Evolutionary conservation across 768 basidiomycete genomes (phyloP).

Genomic region (Rossbeevera mucosa): DNA sequence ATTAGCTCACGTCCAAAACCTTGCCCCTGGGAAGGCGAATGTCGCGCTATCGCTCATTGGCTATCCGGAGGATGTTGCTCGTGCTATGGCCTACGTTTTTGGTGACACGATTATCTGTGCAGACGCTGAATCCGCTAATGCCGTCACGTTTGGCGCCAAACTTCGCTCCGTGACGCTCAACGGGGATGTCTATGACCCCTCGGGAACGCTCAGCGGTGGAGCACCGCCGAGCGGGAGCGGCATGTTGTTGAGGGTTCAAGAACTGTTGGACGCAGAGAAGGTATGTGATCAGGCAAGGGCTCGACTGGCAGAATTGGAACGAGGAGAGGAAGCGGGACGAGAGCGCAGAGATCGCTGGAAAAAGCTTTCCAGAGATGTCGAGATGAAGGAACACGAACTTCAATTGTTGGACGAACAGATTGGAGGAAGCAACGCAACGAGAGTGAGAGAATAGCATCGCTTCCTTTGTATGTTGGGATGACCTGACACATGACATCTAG

Average conservation of each 20-base stretch:
- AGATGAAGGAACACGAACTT: constrained; percentile 88
- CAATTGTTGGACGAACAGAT: constrained; percentile 78
- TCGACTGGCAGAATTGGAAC: constrained; percentile 48
- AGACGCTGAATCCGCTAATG: constrained; percentile 81
- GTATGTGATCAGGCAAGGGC: constrained; percentile 47
- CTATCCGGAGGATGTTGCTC: constrained; percentile 73
- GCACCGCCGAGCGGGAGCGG: constrained; percentile 74
- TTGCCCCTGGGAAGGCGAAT: constrained; percentile 78
- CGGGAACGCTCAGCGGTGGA: constrained; percentile 90
- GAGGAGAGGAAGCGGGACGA: constrained; percentile 48
- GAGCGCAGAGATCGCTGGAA: constrained; percentile 61
- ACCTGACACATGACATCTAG: constrained; percentile 37
- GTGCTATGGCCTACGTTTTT: constrained; percentile 92
- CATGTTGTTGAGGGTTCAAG: constrained; percentile 77
- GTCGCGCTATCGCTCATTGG: constrained; percentile 87
- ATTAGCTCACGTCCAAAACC: constrained; percentile 62
- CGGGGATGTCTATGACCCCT: constrained; percentile 95
- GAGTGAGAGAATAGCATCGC: constrained; percentile 48
- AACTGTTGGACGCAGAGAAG: constrained; percentile 65
- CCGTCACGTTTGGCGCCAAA: constrained; percentile 70
- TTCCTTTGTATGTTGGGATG: background rate
- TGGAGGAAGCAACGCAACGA: constrained; percentile 81
- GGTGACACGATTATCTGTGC: constrained; percentile 89
- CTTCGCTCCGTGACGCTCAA: constrained; percentile 88
- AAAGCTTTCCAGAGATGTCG: constrained; percentile 58